phyloP scores from a whole-genome alignment of 805 yeast species.

The Yamadazyma nakazawae region DNA sequence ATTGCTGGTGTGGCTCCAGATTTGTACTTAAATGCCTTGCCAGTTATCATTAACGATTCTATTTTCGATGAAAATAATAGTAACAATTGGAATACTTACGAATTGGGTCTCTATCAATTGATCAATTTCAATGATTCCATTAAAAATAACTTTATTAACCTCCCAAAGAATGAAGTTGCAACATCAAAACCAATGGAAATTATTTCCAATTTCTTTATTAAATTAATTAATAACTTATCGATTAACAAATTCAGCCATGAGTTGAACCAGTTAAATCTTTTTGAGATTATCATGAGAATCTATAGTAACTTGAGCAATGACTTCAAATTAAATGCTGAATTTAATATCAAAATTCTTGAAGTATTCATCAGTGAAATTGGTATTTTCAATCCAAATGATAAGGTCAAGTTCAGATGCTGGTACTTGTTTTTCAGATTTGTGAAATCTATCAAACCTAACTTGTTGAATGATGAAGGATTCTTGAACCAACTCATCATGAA shows the following conservation, averaged over 20 bases:
- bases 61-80: slow-evolving; percentile 24
- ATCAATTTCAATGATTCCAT: slow-evolving; percentile 75
- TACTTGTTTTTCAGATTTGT: slow-evolving; percentile 81
- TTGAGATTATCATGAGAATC: slow-evolving; percentile 83
- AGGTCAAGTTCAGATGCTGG: slow-evolving; percentile 86
- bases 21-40: slow-evolving; percentile 57
- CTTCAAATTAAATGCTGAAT: slow-evolving; percentile 14
- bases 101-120: slow-evolving; percentile 82
- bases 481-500: slow-evolving; percentile 57
- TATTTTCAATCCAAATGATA: slow-evolving; percentile 67
- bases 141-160: slow-evolving; percentile 69
- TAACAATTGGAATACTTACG: slow-evolving; percentile 69
- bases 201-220: slow-evolving; percentile 59
- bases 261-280: slow-evolving; percentile 73
- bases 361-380: slow-evolving; percentile 81
- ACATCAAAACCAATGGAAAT: slow-evolving; percentile 63
- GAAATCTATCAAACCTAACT: slow-evolving; percentile 63
- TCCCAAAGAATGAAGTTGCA: slow-evolving; percentile 62
- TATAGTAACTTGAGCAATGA: slow-evolving; percentile 54
- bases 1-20: slow-evolving; percentile 57
- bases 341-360: slow-evolving; percentile 63
- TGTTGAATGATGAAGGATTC: slow-evolving; percentile 38
- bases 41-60: slow-evolving; percentile 55
- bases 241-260: slow-evolving; percentile 61
- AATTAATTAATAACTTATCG: slow-evolving; percentile 48